Percentiles rank a stretch among this genome's conserved stretches.
Evolutionary conservation across 2,329 filamentous ascomycete species (phyloP).

Genomic region (Thyridium curvatum): DNA sequence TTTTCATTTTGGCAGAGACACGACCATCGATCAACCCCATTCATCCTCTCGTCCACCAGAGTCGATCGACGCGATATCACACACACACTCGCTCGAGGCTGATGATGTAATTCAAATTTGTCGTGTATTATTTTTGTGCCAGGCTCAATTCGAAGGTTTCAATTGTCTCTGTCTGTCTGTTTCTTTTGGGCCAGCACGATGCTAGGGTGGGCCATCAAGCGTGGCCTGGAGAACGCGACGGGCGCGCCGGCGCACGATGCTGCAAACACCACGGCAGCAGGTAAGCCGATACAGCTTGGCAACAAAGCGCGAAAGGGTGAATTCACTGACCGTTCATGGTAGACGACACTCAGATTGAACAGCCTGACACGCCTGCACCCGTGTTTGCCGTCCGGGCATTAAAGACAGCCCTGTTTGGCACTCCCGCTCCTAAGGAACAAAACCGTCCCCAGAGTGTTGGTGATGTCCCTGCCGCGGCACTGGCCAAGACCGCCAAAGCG

Average conservation of each 20-base stretch:
- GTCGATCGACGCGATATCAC: too few species aligned
- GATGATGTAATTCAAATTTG: too few species aligned
- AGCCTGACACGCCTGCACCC: conserved; percentile 59
- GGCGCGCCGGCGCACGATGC: conserved; percentile 16
- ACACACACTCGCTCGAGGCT: too few species aligned
- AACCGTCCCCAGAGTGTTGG: conserved; percentile 8
- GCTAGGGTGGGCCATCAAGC: conserved; percentile 56
- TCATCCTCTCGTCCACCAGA: too few species aligned
- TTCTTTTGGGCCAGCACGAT: conserved; percentile 26
- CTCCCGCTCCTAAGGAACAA: conserved; percentile 33
- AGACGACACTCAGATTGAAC: conserved; percentile 44
- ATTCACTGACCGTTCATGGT: too few species aligned
- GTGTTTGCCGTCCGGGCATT: conserved; percentile 61
- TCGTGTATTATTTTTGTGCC: too few species aligned
- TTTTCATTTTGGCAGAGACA: too few species aligned
- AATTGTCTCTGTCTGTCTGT: background rate
- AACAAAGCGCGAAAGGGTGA: too few species aligned
- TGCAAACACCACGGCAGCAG: too few species aligned
- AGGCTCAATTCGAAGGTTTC: too few species aligned
- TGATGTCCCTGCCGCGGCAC: conserved; percentile 13
- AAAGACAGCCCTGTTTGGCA: conserved; percentile 58
- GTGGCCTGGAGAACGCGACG: conserved; percentile 31
- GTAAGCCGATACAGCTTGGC: too few species aligned
- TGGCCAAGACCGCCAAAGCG: conserved; percentile 4
- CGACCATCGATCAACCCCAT: too few species aligned